Evolutionary conservation across 495 filamentous ascomycete genomes (phyloP), one percentile per base, ranked within the genome.

Genomic region (Bathelium albidoporum): DNA sequence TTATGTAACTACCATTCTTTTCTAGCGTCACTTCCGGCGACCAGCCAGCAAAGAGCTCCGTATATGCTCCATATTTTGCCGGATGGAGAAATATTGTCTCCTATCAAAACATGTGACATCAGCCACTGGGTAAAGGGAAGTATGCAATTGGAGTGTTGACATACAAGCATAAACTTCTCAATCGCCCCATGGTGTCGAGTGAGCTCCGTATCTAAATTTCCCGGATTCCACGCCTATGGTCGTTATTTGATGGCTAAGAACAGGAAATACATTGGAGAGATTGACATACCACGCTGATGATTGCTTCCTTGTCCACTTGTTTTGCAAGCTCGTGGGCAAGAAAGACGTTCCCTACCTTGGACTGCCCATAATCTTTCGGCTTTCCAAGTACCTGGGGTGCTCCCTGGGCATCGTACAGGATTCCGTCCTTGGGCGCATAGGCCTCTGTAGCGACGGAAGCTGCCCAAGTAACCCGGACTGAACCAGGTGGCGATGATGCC

Each of bases 281-380:
- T 22, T 39, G 12, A 65, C 70, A 58, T 59, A 70, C 68, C 29
- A 74, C 60, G 45, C 64, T 68, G 20, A 75, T 39, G 18, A 80
- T 67, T 7, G 73, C 74, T 1, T 73, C 59, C 32, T 67, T 60
- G 11, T 63, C 68, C 2, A 4, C 43, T 10, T 74, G 64, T 32
- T 70, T 68, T 20, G 71, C 75, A 45, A 69, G 72, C 60, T 80
- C 75, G 2, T 52, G 58, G 1, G 73, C 73, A 3, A 80, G 62
- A 60, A 78, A 74, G 4, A 76, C 61, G 59, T 72, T 76, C 16
- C 74, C 79, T 18, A 68, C 70, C 64, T 81, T 81, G 32, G 61
- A 73, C 58, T 72, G 68, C 49, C 70, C 71, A 65, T 80, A 81
- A 60, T 75, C 49, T 55, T n/a, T 11, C 11, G 22, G 11, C 24